Base-by-base conservation (phyloP, 2,329 filamentous ascomycete genomes). In the Alternaria longipes region DNA sequence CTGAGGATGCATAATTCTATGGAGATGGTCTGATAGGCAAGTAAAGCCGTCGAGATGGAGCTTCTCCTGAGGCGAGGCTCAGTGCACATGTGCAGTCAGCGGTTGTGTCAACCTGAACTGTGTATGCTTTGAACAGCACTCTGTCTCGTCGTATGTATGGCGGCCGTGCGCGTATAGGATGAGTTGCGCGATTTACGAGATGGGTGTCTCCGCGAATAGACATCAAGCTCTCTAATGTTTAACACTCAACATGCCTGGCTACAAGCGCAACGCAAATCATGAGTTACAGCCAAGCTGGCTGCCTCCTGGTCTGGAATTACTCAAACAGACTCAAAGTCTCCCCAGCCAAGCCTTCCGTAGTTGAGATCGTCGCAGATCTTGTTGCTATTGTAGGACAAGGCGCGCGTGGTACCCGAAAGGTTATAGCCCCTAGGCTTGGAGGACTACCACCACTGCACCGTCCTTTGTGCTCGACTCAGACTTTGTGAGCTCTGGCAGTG, bases 21-120 rank as follows among this genome's bases (percentile, higher is more conserved):
- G 26, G 41, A 28, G 60, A 36, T 16, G 62, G 45, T 18, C 44
- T 40, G 45, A 49, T 28, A 18, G 14, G 18, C 46, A 49, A 34
- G 30, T 24, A 34, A 49, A 49, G 46, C 30, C 46, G 46, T 4
- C 63, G 54, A 32, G 66, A 64, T 32, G 65, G 47, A 28, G 54
- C 61, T 44, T 45, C 42, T 50, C 52, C 63, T 49, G 67, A 65
- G 49, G 34, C 49, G 49, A 40, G 22, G 14, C 49, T 16, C 49
- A 40, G 40, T 52, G 49, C 49, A 28, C 22, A n/a, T 55, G 80
- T 72, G 60, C 80, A 82, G 9, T 79, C 74, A 14, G 81, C 74
- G 9, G 67, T 63, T 3, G 75, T 76, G 22, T 81, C 78, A 22
- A 82, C 73, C 36, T 75, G 70, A 41, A 83, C 76, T 75, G 75